phyloP scores from a whole-genome alignment of 169 alveolate genomes.

The Plasmodium fragile region DNA sequence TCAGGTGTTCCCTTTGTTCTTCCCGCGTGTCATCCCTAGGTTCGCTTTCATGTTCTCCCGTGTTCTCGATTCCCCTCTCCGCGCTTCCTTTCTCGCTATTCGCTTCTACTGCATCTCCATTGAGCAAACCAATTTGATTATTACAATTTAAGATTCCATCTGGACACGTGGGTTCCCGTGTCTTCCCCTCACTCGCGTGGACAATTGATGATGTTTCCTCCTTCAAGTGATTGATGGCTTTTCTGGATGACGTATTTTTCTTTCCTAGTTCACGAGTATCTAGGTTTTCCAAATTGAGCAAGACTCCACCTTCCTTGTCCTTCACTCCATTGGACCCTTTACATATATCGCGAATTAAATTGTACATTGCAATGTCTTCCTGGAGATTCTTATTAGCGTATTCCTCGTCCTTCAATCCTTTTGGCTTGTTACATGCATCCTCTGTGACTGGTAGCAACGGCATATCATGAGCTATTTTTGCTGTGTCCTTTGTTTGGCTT shows the following conservation, averaged over 20 bases:
- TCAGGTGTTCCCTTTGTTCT: not conserved
- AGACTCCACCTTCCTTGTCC: not conserved
- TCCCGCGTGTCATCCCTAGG: not conserved
- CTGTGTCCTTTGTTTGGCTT: not conserved
- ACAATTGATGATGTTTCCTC: not conserved
- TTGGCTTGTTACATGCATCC: not conserved
- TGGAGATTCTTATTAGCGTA: not conserved
- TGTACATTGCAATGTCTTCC: not conserved
- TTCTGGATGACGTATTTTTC: not conserved
- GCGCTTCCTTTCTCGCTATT: not conserved
- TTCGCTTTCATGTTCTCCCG: not conserved
- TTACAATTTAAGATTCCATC: not conserved
- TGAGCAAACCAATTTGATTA: not conserved
- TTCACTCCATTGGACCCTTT: not conserved
- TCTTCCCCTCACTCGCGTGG: not conserved
- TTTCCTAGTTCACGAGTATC: slow-evolving; percentile 3
- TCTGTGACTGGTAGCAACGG: not conserved
- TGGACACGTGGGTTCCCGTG: not conserved
- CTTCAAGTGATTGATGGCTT: not conserved
- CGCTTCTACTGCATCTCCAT: not conserved
- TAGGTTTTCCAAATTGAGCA: slow-evolving; percentile 14
- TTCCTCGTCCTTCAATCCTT: not conserved
- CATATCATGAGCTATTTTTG: not conserved
- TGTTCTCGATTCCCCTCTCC: not conserved
- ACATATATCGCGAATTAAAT: slow-evolving; percentile 20